Base-by-base conservation (phyloP, 805 yeast genomes). In the Yamadazyma tumulicola region DNA sequence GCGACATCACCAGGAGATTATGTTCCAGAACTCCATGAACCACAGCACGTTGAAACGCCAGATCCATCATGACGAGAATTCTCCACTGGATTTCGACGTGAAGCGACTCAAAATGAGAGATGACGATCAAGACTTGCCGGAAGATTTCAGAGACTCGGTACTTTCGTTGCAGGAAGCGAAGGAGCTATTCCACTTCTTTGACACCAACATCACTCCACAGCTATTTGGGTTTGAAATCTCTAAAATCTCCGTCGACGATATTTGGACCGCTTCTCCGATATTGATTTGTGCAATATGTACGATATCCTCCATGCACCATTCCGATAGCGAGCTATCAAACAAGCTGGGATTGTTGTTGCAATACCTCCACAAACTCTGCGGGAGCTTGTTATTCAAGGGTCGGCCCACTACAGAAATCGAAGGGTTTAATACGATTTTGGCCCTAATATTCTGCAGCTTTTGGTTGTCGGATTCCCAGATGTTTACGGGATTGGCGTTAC, bases 401-500 rank as follows among this genome's bases (percentile, higher is more conserved):
- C 65, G 64, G 12, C 72, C 72, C 0, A 52, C 53, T 4, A 61
- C 57, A 19, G 78, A 72, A 41, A 41, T 52, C 1, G 79, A 76
- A 33, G 75, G 75, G 1, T 75, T 75, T 50, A 72, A 78, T 49
- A 74, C 79, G 0, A 74, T 79, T n/a, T 60, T 79, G 14, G 84
- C 82, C 0, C 59, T 81, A 24, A 71, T 80, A 26, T 68, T 80
- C 17, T 79, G 83, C 43, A 80, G 84, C 30, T 77, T 80, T 47
- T 81, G 86, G 86, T 66, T 80, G 30, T 72, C 80, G 14, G 72
- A 79, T 41, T 70, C 75, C 12, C 83, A 77, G 47, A 68, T 77
- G 73, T 77, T 79, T 46, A 76, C 83, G 1, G 82, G 85, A 0
- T 49, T 80, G 30, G 86, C 86, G 0, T 49, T 80, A n/a, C 85